These are phyloP conservation scores for Uromyces viciae-fabae DNA, from an alignment of 1,284 basidiomycete genomes.

Conservation along the genomic window DNA sequence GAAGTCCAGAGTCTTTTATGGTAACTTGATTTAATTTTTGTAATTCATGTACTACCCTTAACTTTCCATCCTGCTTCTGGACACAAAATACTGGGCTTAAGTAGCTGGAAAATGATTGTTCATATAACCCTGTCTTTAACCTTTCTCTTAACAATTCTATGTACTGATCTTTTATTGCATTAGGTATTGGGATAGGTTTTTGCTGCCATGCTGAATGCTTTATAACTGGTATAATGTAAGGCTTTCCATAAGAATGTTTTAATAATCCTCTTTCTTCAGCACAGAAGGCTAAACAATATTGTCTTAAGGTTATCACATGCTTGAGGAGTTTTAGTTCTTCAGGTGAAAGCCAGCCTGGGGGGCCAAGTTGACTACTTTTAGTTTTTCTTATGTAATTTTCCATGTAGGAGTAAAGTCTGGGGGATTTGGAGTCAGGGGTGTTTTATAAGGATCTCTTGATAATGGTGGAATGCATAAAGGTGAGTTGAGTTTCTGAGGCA, in stretches of 20 bases:
- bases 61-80: conserved; percentile 23
- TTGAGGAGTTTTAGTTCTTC: conserved; percentile 2
- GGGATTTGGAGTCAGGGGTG: background rate
- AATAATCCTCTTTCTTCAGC: conserved; percentile 15
- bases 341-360: background rate
- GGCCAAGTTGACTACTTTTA: background rate
- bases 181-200: background rate
- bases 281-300: background rate
- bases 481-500: background rate
- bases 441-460: conserved; percentile 1
- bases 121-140: conserved; percentile 2
- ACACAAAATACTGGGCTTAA: conserved; percentile 34
- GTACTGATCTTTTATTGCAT: background rate
- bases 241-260: conserved; percentile 12
- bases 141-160: conserved; percentile 4
- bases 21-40: conserved; percentile 20
- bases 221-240: conserved; percentile 16
- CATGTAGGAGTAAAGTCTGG: background rate
- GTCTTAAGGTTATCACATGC: background rate
- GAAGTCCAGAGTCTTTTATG: background rate
- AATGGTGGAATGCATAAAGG: background rate
- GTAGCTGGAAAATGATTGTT: conserved; percentile 6
- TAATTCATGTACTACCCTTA: conserved; percentile 15
- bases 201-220: conserved; percentile 9
- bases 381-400: background rate